A percentile compares a stretch with the other conserved stretches of the same genome.
Conservation (phyloP, 176 grass and related monocot genomes). For the Poa annua region DNA sequence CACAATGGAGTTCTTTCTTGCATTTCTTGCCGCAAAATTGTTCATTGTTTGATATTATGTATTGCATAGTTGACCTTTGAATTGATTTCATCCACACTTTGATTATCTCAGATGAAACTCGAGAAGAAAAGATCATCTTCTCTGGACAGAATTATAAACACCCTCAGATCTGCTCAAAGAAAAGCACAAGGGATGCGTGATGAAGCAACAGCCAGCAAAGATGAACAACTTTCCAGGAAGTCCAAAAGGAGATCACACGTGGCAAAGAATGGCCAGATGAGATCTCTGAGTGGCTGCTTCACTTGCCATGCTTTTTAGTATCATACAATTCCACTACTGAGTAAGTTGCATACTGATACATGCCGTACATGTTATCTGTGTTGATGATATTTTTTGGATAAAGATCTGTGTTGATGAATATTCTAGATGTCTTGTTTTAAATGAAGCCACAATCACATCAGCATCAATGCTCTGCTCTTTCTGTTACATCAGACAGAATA, state of each 20-base stretch:
- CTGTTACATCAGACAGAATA: neutral
- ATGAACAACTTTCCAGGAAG: conserved; percentile 47
- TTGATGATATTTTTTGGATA: too few relatives aligned
- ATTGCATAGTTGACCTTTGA: conserved; percentile 19
- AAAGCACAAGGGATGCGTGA: conserved; percentile 75
- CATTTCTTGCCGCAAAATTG: conserved; percentile 2
- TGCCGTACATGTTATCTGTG: neutral
- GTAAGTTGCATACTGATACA: conserved; percentile 40
- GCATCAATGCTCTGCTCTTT: conserved; percentile 1
- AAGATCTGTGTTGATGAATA: conserved; percentile 4
- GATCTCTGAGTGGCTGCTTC: conserved; percentile 91
- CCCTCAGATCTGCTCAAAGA: conserved; percentile 78
- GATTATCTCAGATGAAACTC: conserved; percentile 67
- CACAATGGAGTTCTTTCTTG: neutral
- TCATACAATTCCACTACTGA: neutral
- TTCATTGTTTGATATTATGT: conserved; percentile 18
- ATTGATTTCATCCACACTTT: conserved; percentile 20
- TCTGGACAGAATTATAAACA: conserved; percentile 82
- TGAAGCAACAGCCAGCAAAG: conserved; percentile 51
- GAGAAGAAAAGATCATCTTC: conserved; percentile 92
- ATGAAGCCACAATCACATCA: neutral
- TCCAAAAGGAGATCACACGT: conserved; percentile 50
- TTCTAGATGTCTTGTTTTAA: conserved; percentile 8
- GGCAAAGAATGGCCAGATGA: conserved; percentile 67
- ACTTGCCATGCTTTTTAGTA: conserved; percentile 88